Percentiles rank a stretch among this genome's conserved stretches.
These are phyloP conservation scores for Peronospora farinosa DNA, from an alignment of 352 stramenopile species.

Conservation along the genomic window DNA sequence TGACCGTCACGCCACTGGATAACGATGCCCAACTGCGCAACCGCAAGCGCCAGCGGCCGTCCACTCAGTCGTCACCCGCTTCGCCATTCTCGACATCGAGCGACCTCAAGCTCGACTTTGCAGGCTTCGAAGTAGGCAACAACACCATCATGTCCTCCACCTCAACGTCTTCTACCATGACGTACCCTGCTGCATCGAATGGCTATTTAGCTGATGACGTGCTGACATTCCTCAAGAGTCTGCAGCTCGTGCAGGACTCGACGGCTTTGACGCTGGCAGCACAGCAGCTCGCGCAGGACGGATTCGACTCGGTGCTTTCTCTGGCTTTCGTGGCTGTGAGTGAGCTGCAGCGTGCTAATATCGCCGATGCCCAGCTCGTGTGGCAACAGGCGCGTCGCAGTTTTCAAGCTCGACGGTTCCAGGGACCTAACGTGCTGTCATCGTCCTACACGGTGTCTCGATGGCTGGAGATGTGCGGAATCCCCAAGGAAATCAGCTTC, in stretches of 20 bases:
- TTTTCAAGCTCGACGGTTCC: slow-evolving; percentile 38
- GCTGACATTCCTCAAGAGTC: slow-evolving; percentile 41
- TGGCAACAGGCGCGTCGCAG: slow-evolving; percentile 40
- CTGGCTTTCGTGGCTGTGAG: slow-evolving; percentile 45
- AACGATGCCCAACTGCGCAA: slow-evolving; percentile 26
- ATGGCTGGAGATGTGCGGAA: slow-evolving; percentile 53
- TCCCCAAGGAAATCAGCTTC: slow-evolving; percentile 38
- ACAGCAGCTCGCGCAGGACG: slow-evolving; percentile 42
- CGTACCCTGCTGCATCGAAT: slow-evolving; percentile 6
- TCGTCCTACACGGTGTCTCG: slow-evolving; percentile 45
- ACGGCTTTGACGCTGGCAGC: slow-evolving; percentile 25
- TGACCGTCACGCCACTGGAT: slow-evolving; percentile 30
- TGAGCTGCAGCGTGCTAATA: slow-evolving; percentile 42
- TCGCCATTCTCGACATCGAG: slow-evolving; percentile 28
- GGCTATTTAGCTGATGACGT: slow-evolving; percentile 28
- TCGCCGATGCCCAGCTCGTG: slow-evolving; percentile 47
- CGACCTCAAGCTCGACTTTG: slow-evolving; percentile 62
- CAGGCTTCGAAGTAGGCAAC: slow-evolving; percentile 37
- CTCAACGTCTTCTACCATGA: slow-evolving; percentile 16
- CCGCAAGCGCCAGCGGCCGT: slow-evolving; percentile 34
- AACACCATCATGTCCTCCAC: slow-evolving; percentile 13
- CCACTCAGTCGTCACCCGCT: slow-evolving; percentile 10
- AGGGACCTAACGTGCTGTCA: slow-evolving; percentile 33
- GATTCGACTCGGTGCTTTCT: slow-evolving; percentile 53
- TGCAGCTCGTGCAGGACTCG: slow-evolving; percentile 38